Conservation (phyloP, 1,284 basidiomycete genomes). For the Blastosporella zonata region DNA sequence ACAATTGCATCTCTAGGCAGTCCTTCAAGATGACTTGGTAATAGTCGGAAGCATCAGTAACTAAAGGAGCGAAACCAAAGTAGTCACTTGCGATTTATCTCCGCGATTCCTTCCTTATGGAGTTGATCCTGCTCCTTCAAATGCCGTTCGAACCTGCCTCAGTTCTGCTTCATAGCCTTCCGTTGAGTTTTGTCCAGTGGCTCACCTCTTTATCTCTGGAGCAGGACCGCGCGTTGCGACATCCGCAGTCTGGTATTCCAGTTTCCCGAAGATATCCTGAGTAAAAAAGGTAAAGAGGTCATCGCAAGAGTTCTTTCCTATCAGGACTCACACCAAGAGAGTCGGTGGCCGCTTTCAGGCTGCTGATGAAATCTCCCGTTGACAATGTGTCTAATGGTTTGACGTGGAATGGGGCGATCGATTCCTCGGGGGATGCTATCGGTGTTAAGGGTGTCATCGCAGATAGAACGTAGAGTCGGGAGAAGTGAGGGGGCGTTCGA, state of each 20-base stretch:
- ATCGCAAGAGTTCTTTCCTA: not conserved
- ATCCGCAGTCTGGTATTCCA: conserved; percentile 29
- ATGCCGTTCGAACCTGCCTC: conserved; percentile 38
- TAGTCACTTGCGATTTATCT: conserved; percentile 43
- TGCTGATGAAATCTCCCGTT: conserved; percentile 17
- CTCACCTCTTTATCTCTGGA: conserved; percentile 24
- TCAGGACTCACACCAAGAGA: conserved; percentile 20
- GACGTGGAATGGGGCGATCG: conserved; percentile 2
- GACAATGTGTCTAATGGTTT: conserved; percentile 18
- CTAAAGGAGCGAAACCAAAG: not conserved
- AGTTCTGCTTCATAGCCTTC: not conserved
- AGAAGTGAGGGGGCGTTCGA: not conserved
- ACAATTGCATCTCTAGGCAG: conserved; percentile 40
- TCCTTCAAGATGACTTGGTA: conserved; percentile 43
- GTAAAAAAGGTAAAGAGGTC: not conserved
- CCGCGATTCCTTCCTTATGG: conserved; percentile 42
- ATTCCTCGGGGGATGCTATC: conserved; percentile 4
- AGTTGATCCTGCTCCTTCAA: conserved; percentile 39
- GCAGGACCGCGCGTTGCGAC: conserved; percentile 25
- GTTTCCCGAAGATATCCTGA: conserved; percentile 27
- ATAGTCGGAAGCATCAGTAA: not conserved
- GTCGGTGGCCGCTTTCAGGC: conserved; percentile 17
- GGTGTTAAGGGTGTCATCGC: conserved; percentile 16
- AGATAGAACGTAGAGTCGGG: not conserved
- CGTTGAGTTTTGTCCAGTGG: not conserved